phyloP scores from a whole-genome alignment of 2,329 filamentous ascomycete genomes.

The Clonostachys sp. region DNA sequence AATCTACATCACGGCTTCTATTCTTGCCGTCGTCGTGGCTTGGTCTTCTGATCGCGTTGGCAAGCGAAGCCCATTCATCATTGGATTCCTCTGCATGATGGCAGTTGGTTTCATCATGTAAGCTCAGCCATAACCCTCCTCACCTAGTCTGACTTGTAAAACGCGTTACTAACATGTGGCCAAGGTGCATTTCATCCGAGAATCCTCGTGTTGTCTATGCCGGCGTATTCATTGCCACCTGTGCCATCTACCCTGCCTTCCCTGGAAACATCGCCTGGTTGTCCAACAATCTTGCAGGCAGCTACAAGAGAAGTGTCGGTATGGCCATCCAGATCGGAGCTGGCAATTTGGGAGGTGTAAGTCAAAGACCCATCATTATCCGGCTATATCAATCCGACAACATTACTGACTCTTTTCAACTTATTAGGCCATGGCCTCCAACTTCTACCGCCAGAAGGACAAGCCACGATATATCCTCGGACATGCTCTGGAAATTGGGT shows the following conservation, averaged over 20 bases:
- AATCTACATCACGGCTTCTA: conserved; percentile 58
- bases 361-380: conserved; percentile 12
- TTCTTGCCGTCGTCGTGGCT: conserved; percentile 47
- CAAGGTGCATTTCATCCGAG: conserved; percentile 44
- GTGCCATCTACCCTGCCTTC: conserved; percentile 77
- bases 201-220: conserved; percentile 64
- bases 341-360: conserved; percentile 50
- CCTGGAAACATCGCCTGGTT: conserved; percentile 77
- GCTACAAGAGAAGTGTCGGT: conserved; percentile 59
- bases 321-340: conserved; percentile 61
- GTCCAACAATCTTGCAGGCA: conserved; percentile 69
- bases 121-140: background rate
- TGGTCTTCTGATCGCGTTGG: conserved; percentile 50
- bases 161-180: conserved; percentile 23
- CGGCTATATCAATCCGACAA: background rate
- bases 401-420: too few species aligned
- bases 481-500: conserved; percentile 43
- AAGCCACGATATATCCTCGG: conserved; percentile 43
- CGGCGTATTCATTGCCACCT: conserved; percentile 70
- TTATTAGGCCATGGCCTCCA: conserved; percentile 59
- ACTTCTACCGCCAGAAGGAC: conserved; percentile 59
- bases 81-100: conserved; percentile 48
- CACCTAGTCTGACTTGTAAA: conserved; percentile 8
- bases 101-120: conserved; percentile 51
- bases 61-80: conserved; percentile 50